phyloP scores from a whole-genome alignment of 345 rosid species.

The Limnanthes douglasii region DNA sequence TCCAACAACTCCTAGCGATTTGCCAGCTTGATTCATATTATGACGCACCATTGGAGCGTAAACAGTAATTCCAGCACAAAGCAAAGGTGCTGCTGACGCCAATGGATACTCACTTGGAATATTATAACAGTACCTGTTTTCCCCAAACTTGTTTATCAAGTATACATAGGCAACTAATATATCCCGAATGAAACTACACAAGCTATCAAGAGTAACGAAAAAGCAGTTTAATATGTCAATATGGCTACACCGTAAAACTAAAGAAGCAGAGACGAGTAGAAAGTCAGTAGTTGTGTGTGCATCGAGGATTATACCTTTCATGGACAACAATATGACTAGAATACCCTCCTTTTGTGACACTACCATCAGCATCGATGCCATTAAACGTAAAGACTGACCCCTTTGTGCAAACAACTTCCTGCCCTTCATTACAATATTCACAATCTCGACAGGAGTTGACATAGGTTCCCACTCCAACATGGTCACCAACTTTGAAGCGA shows the following conservation, averaged over 20 bases:
- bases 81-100: slow-evolving; percentile 72
- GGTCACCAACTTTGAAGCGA: slow-evolving; percentile 61
- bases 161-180: too few species aligned
- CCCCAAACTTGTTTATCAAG: not conserved
- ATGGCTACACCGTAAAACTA: not conserved
- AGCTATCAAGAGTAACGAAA: not conserved
- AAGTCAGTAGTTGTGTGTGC: not conserved
- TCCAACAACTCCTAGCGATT: slow-evolving; percentile 70
- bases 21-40: slow-evolving; percentile 74
- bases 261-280: too few species aligned
- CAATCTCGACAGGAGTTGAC: slow-evolving; percentile 78
- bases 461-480: slow-evolving; percentile 82
- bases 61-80: slow-evolving; percentile 87
- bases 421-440: slow-evolving; percentile 38
- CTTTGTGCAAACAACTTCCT: slow-evolving; percentile 46
- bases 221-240: too few species aligned
- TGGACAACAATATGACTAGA: slow-evolving; percentile 60
- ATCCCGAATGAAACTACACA: too few species aligned
- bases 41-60: slow-evolving; percentile 75
- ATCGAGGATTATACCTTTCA: slow-evolving; percentile 30
- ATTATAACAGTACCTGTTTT: slow-evolving; percentile 59
- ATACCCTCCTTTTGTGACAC: slow-evolving; percentile 80
- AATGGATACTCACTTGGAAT: slow-evolving; percentile 53
- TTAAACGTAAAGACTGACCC: slow-evolving; percentile 47
- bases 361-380: slow-evolving; percentile 55